phyloP scores from a whole-genome alignment of 2,329 filamentous ascomycete species.

The Fonsecaea erecta region DNA sequence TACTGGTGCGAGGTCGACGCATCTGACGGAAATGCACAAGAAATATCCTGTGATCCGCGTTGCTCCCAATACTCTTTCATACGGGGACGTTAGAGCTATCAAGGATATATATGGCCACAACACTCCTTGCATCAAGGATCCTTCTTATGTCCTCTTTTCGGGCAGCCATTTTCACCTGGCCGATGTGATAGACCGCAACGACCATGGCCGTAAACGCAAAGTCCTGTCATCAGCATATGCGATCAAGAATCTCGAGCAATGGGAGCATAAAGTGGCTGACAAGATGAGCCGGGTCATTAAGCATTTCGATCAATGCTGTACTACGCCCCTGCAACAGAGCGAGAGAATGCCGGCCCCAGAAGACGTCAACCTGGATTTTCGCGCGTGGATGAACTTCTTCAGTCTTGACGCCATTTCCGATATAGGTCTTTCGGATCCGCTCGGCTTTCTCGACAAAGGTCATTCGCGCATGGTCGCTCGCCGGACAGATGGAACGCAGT shows the following conservation, averaged over 20 bases:
- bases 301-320: constrained; percentile 44
- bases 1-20: constrained; percentile 42
- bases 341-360: constrained; percentile 12
- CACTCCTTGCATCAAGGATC: constrained; percentile 40
- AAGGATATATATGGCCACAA: constrained; percentile 48
- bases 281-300: constrained; percentile 30
- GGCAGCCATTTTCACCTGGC: constrained; percentile 23
- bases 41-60: constrained; percentile 53
- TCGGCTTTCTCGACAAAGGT: constrained; percentile 58
- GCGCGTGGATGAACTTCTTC: constrained; percentile 61
- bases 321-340: constrained; percentile 12
- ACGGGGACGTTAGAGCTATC: constrained; percentile 21
- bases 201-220: constrained; percentile 48
- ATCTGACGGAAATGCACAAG: constrained; percentile 60
- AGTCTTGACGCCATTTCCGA: constrained; percentile 62
- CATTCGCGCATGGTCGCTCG: constrained; percentile 52
- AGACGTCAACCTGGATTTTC: constrained; percentile 58
- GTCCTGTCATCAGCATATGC: constrained; percentile 47
- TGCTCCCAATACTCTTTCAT: constrained; percentile 21
- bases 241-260: constrained; percentile 47
- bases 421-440: constrained; percentile 52
- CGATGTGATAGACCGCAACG: constrained; percentile 47
- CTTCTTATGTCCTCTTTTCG: constrained; percentile 7
- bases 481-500: constrained; percentile 47
- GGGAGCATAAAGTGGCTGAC: constrained; percentile 49